These are phyloP conservation scores for Wickerhamiella shivajii DNA, from an alignment of 805 yeast genomes.

Conservation along the genomic window DNA sequence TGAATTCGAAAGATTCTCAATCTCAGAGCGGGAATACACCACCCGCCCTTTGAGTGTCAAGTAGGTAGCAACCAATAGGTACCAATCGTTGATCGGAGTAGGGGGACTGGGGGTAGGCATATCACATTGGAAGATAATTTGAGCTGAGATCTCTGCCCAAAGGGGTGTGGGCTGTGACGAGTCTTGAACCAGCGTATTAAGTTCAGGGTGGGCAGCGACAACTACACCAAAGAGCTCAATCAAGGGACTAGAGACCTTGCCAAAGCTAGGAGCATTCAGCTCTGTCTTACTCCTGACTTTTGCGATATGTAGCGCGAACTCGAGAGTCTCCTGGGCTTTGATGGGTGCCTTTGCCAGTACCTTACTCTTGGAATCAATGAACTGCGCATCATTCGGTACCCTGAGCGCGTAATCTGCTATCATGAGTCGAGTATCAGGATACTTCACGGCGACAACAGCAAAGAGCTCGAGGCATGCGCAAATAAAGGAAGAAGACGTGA, in stretches of 20 bases:
- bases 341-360: constrained; percentile 1
- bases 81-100: constrained; percentile 4
- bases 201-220: not conserved
- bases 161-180: constrained; percentile 1
- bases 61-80: constrained; percentile 2
- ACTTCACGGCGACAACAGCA: not conserved
- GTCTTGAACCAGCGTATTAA: not conserved
- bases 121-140: constrained; percentile 1
- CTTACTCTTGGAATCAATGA: constrained; percentile 5
- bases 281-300: constrained; percentile 31
- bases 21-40: no score
- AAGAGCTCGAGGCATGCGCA: constrained; percentile 6
- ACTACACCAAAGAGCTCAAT: constrained; percentile 5
- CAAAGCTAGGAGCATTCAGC: not conserved
- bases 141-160: constrained; percentile 9
- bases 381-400: constrained; percentile 5
- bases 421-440: not conserved
- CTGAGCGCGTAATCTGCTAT: constrained; percentile 4
- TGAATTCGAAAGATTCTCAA: no score
- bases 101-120: constrained; percentile 1
- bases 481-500: constrained; percentile 1
- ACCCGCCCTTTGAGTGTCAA: constrained; percentile 6
- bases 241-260: not conserved
- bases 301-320: constrained; percentile 30
- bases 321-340: not conserved